Base-by-base conservation (phyloP, 495 filamentous ascomycete genomes). In the Aspergillus avenaceus region DNA sequence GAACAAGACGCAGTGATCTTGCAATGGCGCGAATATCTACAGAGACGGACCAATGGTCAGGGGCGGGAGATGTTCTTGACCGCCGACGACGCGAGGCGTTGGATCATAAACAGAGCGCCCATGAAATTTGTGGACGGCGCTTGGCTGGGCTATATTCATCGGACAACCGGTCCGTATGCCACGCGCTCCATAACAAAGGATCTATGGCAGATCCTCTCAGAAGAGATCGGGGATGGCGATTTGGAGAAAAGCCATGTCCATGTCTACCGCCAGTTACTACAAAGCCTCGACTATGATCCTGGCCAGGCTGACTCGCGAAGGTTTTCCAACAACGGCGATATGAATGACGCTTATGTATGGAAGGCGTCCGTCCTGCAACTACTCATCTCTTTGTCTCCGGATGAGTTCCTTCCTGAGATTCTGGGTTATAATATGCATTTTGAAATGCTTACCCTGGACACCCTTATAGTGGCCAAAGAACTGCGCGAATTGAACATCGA, bases 371-470 rank as follows among this genome's bases (percentile, higher is more conserved):
- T 74, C n/a, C 65, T 64, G 8, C 77, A 80, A 41, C 48, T 78
- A 19, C 57, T 74, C 6, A 55, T 80, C 13, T 76, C 72, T 3
- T 53, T 78, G 2, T 78, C 69, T 41, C 71, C 71, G 1, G 29
- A 69, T 31, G 69, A 80, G 28, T 79, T 80, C 47, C 49, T 80
- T 8, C 76, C 75, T 8, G 77, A 79, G 54, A 72, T 79, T 18
- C 57, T 80, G 8, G 74, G 77, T 1, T 77, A 77, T 47, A 80
- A 77, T 52, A 63, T 78, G 64, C 67, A 70, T 14, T 80, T 68
- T 46, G 76, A 80, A 54, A 44, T 53, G n/a, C 43, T 77, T 7
- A 61, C 65, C 6, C 50, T 73, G 38, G 66, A 77, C 19, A 60
- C 71, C 2, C 51, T 77, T 49, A 63, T 61, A 40, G 70, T 67